These are phyloP conservation scores for Rhododendron ferrugineum DNA, from an alignment of 148 eudicot species.

Conservation along the genomic window DNA sequence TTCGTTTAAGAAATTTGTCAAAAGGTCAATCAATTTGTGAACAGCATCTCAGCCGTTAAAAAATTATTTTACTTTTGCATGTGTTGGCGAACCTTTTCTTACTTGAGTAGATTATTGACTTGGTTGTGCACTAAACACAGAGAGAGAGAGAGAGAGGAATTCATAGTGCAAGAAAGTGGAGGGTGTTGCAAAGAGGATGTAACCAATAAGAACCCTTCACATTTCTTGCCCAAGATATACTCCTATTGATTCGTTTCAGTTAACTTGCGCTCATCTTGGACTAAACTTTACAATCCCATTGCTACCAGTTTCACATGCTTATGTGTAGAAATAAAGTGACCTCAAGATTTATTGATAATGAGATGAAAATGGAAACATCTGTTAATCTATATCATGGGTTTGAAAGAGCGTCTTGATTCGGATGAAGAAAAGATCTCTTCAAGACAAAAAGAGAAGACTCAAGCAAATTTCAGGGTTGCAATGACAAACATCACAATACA, in stretches of 20 bases:
- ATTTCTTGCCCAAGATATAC: background rate
- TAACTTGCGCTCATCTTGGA: no score
- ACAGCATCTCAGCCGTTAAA: background rate
- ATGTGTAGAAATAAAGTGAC: no score
- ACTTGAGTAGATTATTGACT: background rate
- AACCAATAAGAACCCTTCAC: no score
- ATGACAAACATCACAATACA: background rate
- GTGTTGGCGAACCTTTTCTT: background rate
- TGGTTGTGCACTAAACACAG: background rate
- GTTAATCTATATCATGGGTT: no score
- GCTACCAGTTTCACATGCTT: no score
- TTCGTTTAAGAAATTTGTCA: background rate
- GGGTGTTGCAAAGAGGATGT: background rate
- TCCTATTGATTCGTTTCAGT: no score
- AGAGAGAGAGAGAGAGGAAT: background rate
- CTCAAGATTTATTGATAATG: no score
- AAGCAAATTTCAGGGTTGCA: background rate
- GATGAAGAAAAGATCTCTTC: no score
- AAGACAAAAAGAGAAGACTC: no score
- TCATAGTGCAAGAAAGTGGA: background rate
- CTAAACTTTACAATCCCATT: no score
- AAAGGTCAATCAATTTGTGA: background rate
- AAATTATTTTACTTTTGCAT: background rate
- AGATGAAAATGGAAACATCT: no score
- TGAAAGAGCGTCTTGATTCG: no score